These are phyloP conservation scores for Globisporangium alternatum DNA, from an alignment of 352 stramenopile species.

Conservation along the genomic window DNA sequence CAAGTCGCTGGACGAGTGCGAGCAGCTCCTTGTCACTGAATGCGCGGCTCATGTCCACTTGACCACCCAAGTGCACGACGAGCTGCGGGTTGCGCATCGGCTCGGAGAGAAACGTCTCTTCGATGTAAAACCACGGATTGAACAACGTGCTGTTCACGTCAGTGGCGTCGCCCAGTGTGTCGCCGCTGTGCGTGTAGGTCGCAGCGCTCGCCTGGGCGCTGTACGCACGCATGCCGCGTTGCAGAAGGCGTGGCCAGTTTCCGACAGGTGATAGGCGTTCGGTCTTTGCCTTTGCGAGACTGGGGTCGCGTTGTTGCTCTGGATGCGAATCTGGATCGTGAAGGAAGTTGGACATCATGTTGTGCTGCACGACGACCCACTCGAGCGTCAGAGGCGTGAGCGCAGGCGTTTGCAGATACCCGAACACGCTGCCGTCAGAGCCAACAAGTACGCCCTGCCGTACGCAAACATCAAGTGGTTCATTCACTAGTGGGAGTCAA, in stretches of 20 bases:
- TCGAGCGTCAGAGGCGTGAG: constrained; percentile 35
- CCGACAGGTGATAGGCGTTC: neutral
- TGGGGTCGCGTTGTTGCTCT: neutral
- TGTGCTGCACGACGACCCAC: constrained; percentile 54
- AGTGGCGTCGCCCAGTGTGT: constrained; percentile 35
- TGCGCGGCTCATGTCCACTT: constrained; percentile 48
- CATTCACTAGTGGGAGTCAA: neutral
- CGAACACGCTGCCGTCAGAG: constrained; percentile 16
- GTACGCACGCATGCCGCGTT: constrained; percentile 33
- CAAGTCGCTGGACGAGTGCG: constrained; percentile 21
- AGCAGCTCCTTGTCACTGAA: constrained; percentile 44
- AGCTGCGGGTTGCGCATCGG: constrained; percentile 50
- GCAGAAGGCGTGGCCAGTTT: constrained; percentile 41
- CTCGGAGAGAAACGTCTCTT: constrained; percentile 47
- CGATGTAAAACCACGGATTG: constrained; percentile 69
- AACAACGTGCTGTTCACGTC: constrained; percentile 32
- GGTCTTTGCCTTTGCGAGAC: neutral
- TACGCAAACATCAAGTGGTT: neutral
- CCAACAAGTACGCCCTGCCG: constrained; percentile 35
- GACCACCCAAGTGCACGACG: constrained; percentile 53
- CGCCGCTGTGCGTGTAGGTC: constrained; percentile 29
- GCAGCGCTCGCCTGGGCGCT: constrained; percentile 30
- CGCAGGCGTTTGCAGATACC: constrained; percentile 43
- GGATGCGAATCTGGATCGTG: neutral
- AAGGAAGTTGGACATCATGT: constrained; percentile 20